Evolutionary conservation across 1,284 basidiomycete genomes (phyloP), one percentile per base, ranked within the genome.

Genomic region (Cutaneotrichosporon arboriforme): DNA sequence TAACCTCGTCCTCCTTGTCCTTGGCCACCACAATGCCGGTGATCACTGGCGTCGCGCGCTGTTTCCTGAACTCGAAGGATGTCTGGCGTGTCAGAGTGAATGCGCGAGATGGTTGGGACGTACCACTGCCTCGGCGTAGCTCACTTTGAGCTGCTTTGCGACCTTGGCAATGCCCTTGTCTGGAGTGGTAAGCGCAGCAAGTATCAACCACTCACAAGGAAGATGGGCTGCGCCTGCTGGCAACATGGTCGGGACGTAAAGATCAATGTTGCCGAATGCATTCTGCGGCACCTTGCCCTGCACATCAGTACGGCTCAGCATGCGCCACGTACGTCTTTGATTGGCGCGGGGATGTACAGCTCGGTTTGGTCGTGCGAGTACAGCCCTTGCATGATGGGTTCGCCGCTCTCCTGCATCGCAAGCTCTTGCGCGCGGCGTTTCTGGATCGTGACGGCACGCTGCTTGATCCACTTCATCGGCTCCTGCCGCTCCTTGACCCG

Each of bases 161-260:
- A 96, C 82, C 76, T 96, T 97, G 7, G 85, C 86, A 17, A 85
- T 83, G 18, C 89, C 87, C 72, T 90, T 92, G 76, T 84, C 91
- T 94, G 38, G 10, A 15, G 26, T 5, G 9, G 46, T 46, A 3
- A 41, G 34, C 8, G 20, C 58, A 37, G 59, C 57, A 18, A 23
- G 38, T 37, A 46, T 36, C 5, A 9, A 21, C 13, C 10, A 80
- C 87, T 75, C 67, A 91, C 91, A 89, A 17, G 91, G 88, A 34
- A 98, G 78, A 75, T 97, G 90, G 1, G 80, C 85, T 4, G 84
- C 90, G 14, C 94, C 94, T 48, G 76, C 77, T 1, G 96, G 96
- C 21, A 98, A 80, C 94, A 99, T 98, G 1, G 87, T 86, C 21
- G 90, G 87, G 5, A 89, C 88, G 71, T 96, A 98, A 23, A 99